Conservation (phyloP, 306 rosid genomes). For the Neltuma alba region DNA sequence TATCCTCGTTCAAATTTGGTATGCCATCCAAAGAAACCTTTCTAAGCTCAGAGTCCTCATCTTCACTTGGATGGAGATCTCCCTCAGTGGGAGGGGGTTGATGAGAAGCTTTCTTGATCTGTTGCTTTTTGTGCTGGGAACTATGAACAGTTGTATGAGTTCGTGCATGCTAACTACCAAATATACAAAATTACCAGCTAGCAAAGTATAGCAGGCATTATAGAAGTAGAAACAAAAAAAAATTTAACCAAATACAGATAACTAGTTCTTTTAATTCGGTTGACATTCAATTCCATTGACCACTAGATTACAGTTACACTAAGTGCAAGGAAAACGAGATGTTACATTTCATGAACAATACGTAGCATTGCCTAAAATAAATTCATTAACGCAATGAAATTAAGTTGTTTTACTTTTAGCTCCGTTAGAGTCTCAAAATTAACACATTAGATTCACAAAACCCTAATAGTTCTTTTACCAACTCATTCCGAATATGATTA, state of each 20-base stretch:
- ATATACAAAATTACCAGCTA: conserved; percentile 12
- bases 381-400: background rate
- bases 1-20: conserved; percentile 46
- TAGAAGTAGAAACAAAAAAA: background rate
- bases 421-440: background rate
- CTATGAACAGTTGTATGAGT: conserved; percentile 45
- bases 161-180: background rate
- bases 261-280: background rate
- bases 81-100: conserved; percentile 46
- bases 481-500: background rate
- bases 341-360: background rate
- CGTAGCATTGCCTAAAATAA: background rate
- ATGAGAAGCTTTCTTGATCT: conserved; percentile 59
- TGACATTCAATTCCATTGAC: background rate
- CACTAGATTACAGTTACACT: background rate
- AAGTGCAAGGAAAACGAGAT: background rate
- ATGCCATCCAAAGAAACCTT: conserved; percentile 32
- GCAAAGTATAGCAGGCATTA: background rate
- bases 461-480: background rate
- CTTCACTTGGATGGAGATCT: conserved; percentile 47
- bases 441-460: background rate
- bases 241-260: background rate
- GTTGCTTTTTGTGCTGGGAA: conserved; percentile 60
- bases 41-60: conserved; percentile 48
- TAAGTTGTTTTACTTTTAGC: background rate